Conservation (phyloP, 257 asterid species). For the Haberlea rhodopensis region DNA sequence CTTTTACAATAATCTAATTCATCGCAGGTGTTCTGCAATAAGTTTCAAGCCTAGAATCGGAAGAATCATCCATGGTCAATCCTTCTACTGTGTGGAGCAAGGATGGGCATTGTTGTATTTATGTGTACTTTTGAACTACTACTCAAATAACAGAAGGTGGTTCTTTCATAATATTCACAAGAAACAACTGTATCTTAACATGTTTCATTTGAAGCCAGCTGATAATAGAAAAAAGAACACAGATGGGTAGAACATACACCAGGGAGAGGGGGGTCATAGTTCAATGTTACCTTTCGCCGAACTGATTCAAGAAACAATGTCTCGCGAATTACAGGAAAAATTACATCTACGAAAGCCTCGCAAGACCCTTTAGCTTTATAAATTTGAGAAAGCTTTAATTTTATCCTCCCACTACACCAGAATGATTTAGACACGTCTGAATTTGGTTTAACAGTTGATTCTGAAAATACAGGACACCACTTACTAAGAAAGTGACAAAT, state of each 20-base stretch:
- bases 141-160: too few relatives aligned
- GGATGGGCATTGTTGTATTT: not conserved
- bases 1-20: too few relatives aligned
- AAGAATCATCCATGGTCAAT: too few relatives aligned
- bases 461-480: conserved; percentile 29
- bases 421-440: conserved; percentile 43
- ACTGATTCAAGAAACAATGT: conserved; percentile 54
- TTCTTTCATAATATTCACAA: not conserved
- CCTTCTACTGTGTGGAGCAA: not conserved
- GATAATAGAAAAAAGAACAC: conserved; percentile 2
- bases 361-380: conserved; percentile 62
- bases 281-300: conserved; percentile 48
- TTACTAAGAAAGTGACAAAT: conserved; percentile 24
- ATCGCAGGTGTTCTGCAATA: too few relatives aligned
- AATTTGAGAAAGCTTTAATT: conserved; percentile 72
- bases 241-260: not conserved
- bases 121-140: not conserved
- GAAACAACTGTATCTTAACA: not conserved
- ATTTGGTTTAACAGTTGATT: conserved; percentile 30
- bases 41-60: not conserved
- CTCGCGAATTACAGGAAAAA: conserved; percentile 72
- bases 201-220: conserved; percentile 7
- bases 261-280: not conserved
- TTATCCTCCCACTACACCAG: conserved; percentile 79
- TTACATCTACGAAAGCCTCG: conserved; percentile 60